Base-by-base conservation (phyloP, 1,139 yeast genomes). In the Hansenula sp. region DNA sequence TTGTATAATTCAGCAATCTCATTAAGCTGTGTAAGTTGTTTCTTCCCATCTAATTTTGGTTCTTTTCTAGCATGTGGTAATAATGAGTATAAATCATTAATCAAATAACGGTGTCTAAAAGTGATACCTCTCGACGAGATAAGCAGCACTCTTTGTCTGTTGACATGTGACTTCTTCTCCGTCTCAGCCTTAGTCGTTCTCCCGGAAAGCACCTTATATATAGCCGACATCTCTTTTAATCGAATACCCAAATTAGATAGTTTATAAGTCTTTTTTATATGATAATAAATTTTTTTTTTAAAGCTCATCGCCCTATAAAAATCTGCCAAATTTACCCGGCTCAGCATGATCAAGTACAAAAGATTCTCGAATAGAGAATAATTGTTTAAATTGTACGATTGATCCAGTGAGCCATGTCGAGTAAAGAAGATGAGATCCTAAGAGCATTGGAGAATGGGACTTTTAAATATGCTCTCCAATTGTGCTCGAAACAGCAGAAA, bases 1-100 rank as follows among this genome's bases (percentile, higher is more conserved):
- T 92, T 92, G 75, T 92, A 89, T 50, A 94, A 73, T 60, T 94
- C 98, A 3, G 98, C 97, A 48, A 90, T 86, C 67, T 92, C 98
- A 59, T 92, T 92, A 50, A 92, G 73, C 63, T 88, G 95, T 60
- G 79, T 77, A 50, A 92, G 73, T 63, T 88, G 87, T 64, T 90
- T 87, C 67, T 92, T 94, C 47, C 90, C 82, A 64, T 94, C 98
- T 57, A 92, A 76, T 65, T 94, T 92, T 46, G 97, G 95, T 66
- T 92, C 98, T 62, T 90, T 92, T 64, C 97, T 82, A 34, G 96
- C 86, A 61, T 92, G 98, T 46, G 99, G 98, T 62, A 94, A 67
- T 62, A 94, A 71, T 34, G 79, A 68, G 48, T 80, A 71, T 51
- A 92, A 69, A 65, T 94, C 98, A 53, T 79, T 76, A 52, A 92